phyloP scores from a whole-genome alignment of 2,329 filamentous ascomycete species.

The Westerdykella aurantiaca region DNA sequence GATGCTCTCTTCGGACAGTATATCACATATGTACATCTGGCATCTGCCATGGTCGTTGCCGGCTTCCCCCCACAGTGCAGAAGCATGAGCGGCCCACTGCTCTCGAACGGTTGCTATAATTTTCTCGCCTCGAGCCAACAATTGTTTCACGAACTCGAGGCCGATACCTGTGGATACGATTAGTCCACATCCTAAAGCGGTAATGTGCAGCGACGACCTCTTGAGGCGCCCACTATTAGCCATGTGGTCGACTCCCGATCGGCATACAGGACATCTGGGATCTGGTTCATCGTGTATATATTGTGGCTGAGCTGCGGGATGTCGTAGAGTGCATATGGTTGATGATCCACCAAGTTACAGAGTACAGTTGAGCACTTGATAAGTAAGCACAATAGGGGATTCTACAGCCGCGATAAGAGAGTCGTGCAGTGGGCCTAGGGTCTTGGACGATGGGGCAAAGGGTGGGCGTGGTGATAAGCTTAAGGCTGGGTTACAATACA shows the following conservation, averaged over 20 bases:
- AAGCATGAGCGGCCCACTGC: conserved; percentile 36
- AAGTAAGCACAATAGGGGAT: too few relatives aligned
- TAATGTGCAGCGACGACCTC: conserved; percentile 14
- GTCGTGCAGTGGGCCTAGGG: too few relatives aligned
- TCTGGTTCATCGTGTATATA: conserved; percentile 35
- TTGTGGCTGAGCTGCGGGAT: neutral
- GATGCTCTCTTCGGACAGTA: conserved; percentile 50
- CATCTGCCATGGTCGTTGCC: conserved; percentile 43
- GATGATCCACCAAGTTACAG: too few relatives aligned
- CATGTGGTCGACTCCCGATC: conserved; percentile 41
- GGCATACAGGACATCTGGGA: conserved; percentile 39
- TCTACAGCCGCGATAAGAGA: too few relatives aligned
- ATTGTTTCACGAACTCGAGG: conserved; percentile 49
- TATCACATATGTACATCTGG: conserved; percentile 48
- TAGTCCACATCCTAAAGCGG: neutral
- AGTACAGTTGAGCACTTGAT: too few relatives aligned
- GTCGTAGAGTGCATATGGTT: neutral
- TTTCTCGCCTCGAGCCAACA: conserved; percentile 43
- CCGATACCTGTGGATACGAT: conserved; percentile 32
- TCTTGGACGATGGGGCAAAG: too few relatives aligned
- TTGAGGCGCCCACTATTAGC: conserved; percentile 43
- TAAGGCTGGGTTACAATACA: too few relatives aligned
- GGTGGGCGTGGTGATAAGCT: too few relatives aligned
- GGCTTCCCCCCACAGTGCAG: conserved; percentile 38
- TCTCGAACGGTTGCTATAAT: conserved; percentile 50